Evolutionary conservation across 208 protist species (phyloP), one percentile per base, ranked within the genome.

Genomic region (Leishmania tropica): DNA sequence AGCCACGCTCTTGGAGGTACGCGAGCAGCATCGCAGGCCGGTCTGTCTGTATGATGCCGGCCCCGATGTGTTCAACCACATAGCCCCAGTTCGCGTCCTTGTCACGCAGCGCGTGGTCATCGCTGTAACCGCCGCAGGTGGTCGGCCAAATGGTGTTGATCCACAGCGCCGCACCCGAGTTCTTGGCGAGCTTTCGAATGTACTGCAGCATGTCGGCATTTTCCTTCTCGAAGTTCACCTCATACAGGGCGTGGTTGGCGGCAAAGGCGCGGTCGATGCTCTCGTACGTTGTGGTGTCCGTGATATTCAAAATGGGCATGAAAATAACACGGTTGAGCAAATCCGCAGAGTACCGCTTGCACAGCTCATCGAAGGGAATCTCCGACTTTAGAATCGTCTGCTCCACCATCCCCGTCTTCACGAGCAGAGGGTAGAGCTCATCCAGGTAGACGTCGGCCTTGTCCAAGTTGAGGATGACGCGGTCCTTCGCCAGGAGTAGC

Each of bases 131-230:
- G 75, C 84, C 88, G 76, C 90, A 92, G 17, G 87, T 90, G 24
- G 86, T 85, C 3, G 88, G 85, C 90, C 90, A 94, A 37, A 94
- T 94, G 28, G 90, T 92, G 85, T 94, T 94, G 56, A 94, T 86
- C 89, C 90, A 94, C 54, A 94, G 83, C 60, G 85, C 82, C 10
- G 87, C 84, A 7, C 77, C 78, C 8, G 82, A 81, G 19, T 85
- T 65, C 42, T 51, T 76, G 28, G 90, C 90, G 47, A 88, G 65
- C 40, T 85, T 79, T 4, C 83, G 82, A 56, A 94, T 85, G 81
- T 86, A 78, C n/a, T 78, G 80, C 54, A 92, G 48, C 10, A 79
- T 76, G 10, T 79, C 78, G 31, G 87, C 64, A 28, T 89, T 76
- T 47, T 83, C 84, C 75, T 90, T 88, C 51, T 90, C 84, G 40